Evolutionary conservation across 495 filamentous ascomycete species (phyloP).

Genomic region (Talaromyces nanjingensis): DNA sequence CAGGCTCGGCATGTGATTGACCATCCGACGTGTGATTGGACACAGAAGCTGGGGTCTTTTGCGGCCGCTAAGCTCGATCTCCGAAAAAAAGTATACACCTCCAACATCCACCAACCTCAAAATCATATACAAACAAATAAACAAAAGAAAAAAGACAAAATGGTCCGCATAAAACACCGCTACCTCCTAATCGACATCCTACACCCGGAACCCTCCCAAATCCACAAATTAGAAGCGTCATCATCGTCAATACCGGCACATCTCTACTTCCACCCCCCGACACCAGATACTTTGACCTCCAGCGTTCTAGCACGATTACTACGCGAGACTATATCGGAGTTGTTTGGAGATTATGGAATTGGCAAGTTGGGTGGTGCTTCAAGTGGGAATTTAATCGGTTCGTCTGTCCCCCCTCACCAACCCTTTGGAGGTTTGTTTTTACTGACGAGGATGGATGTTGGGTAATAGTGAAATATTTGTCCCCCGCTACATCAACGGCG

Average conservation of each 20-base stretch:
- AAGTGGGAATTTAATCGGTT: constrained; percentile 59
- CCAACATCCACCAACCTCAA: not conserved
- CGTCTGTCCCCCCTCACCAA: too few species aligned
- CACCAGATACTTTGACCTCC: constrained; percentile 55
- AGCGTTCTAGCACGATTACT: constrained; percentile 60
- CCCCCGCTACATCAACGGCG: constrained; percentile 83
- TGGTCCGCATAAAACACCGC: constrained; percentile 94
- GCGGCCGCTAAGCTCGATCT: not conserved
- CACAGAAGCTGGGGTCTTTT: not conserved
- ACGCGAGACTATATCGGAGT: constrained; percentile 54
- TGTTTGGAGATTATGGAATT: constrained; percentile 90
- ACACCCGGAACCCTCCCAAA: constrained; percentile 56
- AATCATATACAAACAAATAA: too few species aligned
- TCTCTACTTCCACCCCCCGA: constrained; percentile 70
- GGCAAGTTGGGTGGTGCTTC: constrained; percentile 49
- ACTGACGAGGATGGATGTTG: too few species aligned
- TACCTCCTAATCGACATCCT: constrained; percentile 90
- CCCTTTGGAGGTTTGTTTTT: too few species aligned
- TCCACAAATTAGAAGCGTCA: constrained; percentile 3
- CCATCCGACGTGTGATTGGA: not conserved
- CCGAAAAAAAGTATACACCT: not conserved
- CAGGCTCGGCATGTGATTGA: not conserved
- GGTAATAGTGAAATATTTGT: constrained; percentile 96
- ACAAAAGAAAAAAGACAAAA: constrained; percentile 23
- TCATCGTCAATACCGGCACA: constrained; percentile 20